Conservation (phyloP, 2,329 filamentous ascomycete species). For the Diplodia mutila region DNA sequence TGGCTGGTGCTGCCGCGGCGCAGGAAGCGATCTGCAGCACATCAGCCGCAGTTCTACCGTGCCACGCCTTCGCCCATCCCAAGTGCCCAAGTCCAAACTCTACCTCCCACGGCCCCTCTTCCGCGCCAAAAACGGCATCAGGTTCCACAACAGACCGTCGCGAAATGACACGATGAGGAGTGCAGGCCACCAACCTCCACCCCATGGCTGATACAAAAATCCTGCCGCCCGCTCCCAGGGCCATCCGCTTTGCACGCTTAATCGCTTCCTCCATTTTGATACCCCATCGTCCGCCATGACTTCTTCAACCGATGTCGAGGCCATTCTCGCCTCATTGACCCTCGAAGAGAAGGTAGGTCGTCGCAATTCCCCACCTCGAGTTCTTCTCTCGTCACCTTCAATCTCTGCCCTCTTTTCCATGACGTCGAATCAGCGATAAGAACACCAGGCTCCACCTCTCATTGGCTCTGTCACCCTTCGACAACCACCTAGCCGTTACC, state of each 20-base stretch:
- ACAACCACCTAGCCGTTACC: not conserved
- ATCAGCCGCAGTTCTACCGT: not conserved
- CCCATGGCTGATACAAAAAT: slow-evolving; percentile 14
- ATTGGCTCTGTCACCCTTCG: not conserved
- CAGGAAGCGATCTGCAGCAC: not conserved
- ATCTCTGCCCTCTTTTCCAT: no score
- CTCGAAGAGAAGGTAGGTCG: slow-evolving; percentile 40
- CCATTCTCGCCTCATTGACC: slow-evolving; percentile 38
- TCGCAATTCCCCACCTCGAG: not conserved
- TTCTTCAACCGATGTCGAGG: slow-evolving; percentile 36
- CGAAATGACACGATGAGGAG: slow-evolving; percentile 1
- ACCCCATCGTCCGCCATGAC: slow-evolving; percentile 16
- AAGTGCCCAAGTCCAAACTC: not conserved
- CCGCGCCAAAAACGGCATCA: slow-evolving; percentile 12
- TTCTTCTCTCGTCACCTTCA: not conserved
- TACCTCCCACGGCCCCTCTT: not conserved
- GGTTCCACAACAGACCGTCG: slow-evolving; percentile 2
- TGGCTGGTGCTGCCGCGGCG: not conserved
- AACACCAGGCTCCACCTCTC: not conserved
- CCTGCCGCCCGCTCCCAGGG: not conserved
- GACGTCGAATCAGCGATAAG: not conserved
- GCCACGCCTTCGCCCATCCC: no score
- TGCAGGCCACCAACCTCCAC: not conserved
- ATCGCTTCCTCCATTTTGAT: not conserved
- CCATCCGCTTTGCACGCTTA: not conserved